Percentiles rank a stretch among this genome's conserved stretches.
Evolutionary conservation across 805 yeast species (phyloP).

Genomic region (Metschnikowia borealis): DNA sequence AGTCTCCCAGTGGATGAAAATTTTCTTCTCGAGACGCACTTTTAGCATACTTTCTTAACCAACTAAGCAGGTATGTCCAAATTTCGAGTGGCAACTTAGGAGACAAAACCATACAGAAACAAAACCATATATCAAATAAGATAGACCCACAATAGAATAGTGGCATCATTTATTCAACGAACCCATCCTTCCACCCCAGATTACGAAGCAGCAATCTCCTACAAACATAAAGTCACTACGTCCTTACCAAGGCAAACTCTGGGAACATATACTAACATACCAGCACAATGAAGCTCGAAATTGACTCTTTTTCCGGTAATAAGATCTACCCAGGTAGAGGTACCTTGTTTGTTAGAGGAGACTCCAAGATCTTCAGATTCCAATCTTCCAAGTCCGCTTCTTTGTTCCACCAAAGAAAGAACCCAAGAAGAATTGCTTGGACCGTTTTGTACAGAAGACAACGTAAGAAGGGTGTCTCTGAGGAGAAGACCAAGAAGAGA

Average conservation of each 20-base stretch:
- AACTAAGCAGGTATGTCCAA: constrained; percentile 19
- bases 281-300: constrained; percentile 92
- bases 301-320: constrained; percentile 98
- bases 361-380: constrained; percentile 99
- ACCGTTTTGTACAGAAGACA: constrained; percentile 99
- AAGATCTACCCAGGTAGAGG: constrained; percentile 99
- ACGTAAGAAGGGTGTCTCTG: constrained; percentile 99
- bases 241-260: not conserved
- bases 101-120: not conserved
- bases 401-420: constrained; percentile 98
- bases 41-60: constrained; percentile 13
- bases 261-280: constrained; percentile 29
- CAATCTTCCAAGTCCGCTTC: constrained; percentile 96
- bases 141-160: not conserved
- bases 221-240: not conserved
- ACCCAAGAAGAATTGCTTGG: constrained; percentile 99
- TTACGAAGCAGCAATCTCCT: not conserved
- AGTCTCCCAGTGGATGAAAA: constrained; percentile 17
- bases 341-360: constrained; percentile 98
- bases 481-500: constrained; percentile 97
- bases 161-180: not conserved
- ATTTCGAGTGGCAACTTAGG: not conserved
- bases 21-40: constrained; percentile 16
- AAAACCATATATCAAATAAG: not conserved
- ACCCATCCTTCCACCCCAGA: not conserved